Base-by-base conservation (phyloP, 805 yeast species). In the Candida lessepsii region DNA sequence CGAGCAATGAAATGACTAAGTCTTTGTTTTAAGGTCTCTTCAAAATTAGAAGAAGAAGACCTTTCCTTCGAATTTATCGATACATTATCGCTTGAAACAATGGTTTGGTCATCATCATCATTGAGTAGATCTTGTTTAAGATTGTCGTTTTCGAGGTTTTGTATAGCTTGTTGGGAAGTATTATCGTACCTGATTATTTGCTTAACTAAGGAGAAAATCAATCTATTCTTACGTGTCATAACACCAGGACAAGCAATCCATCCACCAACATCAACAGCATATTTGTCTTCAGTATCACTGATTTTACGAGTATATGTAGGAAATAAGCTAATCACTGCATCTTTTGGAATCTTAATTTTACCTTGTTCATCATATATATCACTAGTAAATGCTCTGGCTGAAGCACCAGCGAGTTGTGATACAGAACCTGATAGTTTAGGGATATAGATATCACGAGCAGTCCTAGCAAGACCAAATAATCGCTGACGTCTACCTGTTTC, bases 161-260 rank as follows among this genome's bases (percentile, higher is more conserved):
- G 43, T 5, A 59, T 43, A 4, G 63, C 66, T 9, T 39, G 40
- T 13, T 40, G 23, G 2, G 44, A 28, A 8, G 37, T 39, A 4
- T 46, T 17, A 17, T 58, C 59, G 40, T 58, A 62, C 36, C 78
- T 76, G 0, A 81, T 75, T 36, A 85, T 65, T 57, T 86, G 88
- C 44, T 78, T 77, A 3, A 88, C 86, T 31, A 88, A 60, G 0
- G 88, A 73, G 16, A 84, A 57, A 23, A 90, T 67, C 31, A 90
- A 57, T 42, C 81, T 66, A 58, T 88, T 87, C 53, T 83, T 87
- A 29, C 95, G 68, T 21, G 76, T 74, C 70, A 80, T 75, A 7
- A 74, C 66, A 1, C 95, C 95, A 0, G 89, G 87, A 29, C 85
- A 70, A 9, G 78, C 71, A 19, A 84, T 63, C 75, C 85, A 78